These are phyloP conservation scores for Debaryomycetaceae sp. DNA, from an alignment of 1,139 yeast species.

Conservation along the genomic window DNA sequence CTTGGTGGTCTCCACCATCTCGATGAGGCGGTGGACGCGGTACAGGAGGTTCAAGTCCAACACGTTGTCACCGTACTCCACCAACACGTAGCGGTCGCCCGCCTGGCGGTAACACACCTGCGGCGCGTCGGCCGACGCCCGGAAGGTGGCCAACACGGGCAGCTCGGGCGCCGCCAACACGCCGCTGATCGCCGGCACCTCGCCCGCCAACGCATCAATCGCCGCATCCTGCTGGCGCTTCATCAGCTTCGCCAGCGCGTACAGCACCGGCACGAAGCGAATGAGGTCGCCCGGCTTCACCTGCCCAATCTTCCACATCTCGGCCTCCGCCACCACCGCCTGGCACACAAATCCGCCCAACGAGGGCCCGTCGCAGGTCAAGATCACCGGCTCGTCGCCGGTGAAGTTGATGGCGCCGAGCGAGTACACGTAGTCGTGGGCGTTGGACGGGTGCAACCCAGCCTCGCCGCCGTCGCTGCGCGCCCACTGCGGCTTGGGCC, in stretches of 20 bases:
- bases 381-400: conserved; percentile 96
- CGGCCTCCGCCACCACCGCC: conserved; percentile 92
- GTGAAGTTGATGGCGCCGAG: conserved; percentile 95
- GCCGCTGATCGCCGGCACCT: conserved; percentile 35
- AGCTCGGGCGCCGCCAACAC: conserved; percentile 42
- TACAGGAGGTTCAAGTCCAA: conserved; percentile 83
- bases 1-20: conserved; percentile 59
- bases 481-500: conserved; percentile 97
- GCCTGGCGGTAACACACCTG: conserved; percentile 88
- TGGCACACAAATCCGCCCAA: conserved; percentile 97
- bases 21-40: conserved; percentile 78
- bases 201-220: conserved; percentile 41
- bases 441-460: conserved; percentile 95
- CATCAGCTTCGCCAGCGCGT: conserved; percentile 61
- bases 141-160: conserved; percentile 56
- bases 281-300: conserved; percentile 89
- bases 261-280: conserved; percentile 72
- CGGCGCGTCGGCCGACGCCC: conserved; percentile 53
- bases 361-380: conserved; percentile 96
- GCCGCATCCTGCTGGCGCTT: conserved; percentile 55
- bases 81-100: conserved; percentile 87
- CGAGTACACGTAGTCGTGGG: conserved; percentile 95
- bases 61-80: conserved; percentile 86
- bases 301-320: conserved; percentile 98
- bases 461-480: conserved; percentile 97